Evolutionary conservation across 2,329 filamentous ascomycete genomes (phyloP).

Genomic region (Fusarium marasasianum): DNA sequence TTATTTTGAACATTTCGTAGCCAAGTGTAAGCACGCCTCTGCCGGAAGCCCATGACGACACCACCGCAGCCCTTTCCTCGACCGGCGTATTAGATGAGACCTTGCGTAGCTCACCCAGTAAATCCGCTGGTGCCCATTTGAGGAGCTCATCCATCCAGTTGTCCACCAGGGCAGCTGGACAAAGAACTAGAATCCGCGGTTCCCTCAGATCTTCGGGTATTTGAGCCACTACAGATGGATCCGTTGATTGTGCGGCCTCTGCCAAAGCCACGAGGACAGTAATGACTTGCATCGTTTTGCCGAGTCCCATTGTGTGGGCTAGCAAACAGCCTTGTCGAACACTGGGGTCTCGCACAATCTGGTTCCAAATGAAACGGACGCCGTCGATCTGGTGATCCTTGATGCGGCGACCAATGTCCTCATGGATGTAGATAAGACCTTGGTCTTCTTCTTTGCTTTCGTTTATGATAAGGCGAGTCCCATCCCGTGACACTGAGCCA

Average conservation of each 20-base stretch:
- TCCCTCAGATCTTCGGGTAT: slow-evolving; percentile 72
- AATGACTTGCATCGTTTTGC: slow-evolving; percentile 93
- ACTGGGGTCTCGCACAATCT: slow-evolving; percentile 70
- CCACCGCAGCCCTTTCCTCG: slow-evolving; percentile 53
- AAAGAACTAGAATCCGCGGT: slow-evolving; percentile 76
- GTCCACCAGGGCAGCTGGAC: slow-evolving; percentile 76
- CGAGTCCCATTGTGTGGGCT: slow-evolving; percentile 90
- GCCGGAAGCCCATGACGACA: slow-evolving; percentile 67
- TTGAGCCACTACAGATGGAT: slow-evolving; percentile 67
- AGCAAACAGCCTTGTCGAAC: slow-evolving; percentile 79
- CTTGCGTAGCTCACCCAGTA: slow-evolving; percentile 65
- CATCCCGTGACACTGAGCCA: slow-evolving; percentile 55
- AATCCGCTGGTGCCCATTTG: slow-evolving; percentile 69
- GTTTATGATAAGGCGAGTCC: slow-evolving; percentile 70
- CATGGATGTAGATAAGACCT: slow-evolving; percentile 70
- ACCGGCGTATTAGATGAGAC: slow-evolving; percentile 56
- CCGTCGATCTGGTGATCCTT: slow-evolving; percentile 85
- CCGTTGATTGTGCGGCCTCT: slow-evolving; percentile 68
- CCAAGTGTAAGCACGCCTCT: slow-evolving; percentile 83
- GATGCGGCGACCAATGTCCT: slow-evolving; percentile 70
- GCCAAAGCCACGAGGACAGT: slow-evolving; percentile 81
- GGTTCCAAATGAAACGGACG: slow-evolving; percentile 89
- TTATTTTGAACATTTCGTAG: slow-evolving; percentile 72
- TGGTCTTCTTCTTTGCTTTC: slow-evolving; percentile 69
- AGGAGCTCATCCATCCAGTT: slow-evolving; percentile 86